Conservation (phyloP, 805 yeast species). For the Saccharomycopsis microspora region DNA sequence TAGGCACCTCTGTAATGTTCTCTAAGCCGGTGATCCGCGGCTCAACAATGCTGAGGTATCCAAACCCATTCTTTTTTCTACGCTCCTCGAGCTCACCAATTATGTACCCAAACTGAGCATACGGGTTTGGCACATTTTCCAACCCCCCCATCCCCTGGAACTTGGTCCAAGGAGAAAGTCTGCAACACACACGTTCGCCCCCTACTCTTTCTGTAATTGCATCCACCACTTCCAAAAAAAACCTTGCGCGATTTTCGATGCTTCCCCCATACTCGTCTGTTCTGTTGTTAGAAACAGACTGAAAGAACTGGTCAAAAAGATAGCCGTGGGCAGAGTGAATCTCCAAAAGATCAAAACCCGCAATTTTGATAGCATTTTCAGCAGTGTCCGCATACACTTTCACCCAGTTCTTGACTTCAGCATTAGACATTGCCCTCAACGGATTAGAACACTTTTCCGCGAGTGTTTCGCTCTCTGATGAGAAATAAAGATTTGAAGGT, state of each 20-base stretch:
- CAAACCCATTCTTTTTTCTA: constrained; percentile 20
- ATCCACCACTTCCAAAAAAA: constrained; percentile 37
- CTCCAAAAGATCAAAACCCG: constrained; percentile 52
- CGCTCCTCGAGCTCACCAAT: constrained; percentile 27
- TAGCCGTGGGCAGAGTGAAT: constrained; percentile 65
- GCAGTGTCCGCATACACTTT: constrained; percentile 30
- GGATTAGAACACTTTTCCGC: constrained; percentile 25
- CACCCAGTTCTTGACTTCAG: constrained; percentile 31
- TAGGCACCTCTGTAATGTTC: constrained; percentile 23
- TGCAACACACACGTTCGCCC: constrained; percentile 29
- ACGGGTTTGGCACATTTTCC: constrained; percentile 25
- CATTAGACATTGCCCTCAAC: constrained; percentile 25
- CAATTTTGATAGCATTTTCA: constrained; percentile 32
- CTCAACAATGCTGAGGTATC: constrained; percentile 28
- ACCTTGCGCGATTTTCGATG: constrained; percentile 38
- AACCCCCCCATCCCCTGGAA: constrained; percentile 30
- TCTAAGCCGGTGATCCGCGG: constrained; percentile 22
- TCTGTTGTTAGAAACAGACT: constrained; percentile 32
- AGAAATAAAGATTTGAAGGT: constrained; percentile 27
- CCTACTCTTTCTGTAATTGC: constrained; percentile 41
- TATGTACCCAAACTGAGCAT: constrained; percentile 28
- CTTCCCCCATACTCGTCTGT: constrained; percentile 47
- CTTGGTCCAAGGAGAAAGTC: constrained; percentile 34
- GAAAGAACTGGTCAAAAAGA: constrained; percentile 43
- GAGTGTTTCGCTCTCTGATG: constrained; percentile 25